Evolutionary conservation across 805 yeast genomes (phyloP).

Genomic region (Schwanniomyces occidentalis): DNA sequence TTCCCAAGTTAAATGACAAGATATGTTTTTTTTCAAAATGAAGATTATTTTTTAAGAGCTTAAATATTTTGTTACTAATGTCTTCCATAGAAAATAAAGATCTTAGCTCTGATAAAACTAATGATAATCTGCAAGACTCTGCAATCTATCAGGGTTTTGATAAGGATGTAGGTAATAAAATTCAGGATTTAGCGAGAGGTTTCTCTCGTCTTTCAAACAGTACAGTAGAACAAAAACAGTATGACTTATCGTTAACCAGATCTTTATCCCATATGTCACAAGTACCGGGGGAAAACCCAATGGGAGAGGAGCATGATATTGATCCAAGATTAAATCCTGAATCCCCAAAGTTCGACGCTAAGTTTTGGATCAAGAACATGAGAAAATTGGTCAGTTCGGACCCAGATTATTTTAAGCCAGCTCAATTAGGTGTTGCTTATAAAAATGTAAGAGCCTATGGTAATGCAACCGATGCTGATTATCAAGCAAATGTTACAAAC

Average conservation of each 20-base stretch:
- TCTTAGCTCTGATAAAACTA: too few species aligned
- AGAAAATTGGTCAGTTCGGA: conserved; percentile 53
- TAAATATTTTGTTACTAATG: too few species aligned
- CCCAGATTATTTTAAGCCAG: conserved; percentile 63
- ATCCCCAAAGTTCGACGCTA: conserved; percentile 55
- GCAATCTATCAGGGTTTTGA: conserved; percentile 43
- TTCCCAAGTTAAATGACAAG: too few species aligned
- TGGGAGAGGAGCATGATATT: conserved; percentile 24
- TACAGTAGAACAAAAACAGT: conserved; percentile 11
- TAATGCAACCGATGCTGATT: conserved; percentile 66
- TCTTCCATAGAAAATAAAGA: too few species aligned
- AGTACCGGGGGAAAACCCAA: conserved; percentile 47
- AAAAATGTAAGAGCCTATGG: conserved; percentile 61
- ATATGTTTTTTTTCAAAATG: too few species aligned
- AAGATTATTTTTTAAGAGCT: too few species aligned
- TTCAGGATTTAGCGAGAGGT: conserved; percentile 46
- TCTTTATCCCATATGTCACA: conserved; percentile 52
- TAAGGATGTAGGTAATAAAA: conserved; percentile 28
- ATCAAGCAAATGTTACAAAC: conserved; percentile 59
- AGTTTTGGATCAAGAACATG: conserved; percentile 68
- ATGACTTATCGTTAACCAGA: conserved; percentile 25
- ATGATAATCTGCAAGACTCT: too few species aligned
- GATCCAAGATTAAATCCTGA: conserved; percentile 57
- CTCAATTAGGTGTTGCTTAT: conserved; percentile 60
- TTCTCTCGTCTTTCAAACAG: conserved; percentile 19